Base-by-base conservation (phyloP, 106 monocot genomes). In the Allium sativum region DNA sequence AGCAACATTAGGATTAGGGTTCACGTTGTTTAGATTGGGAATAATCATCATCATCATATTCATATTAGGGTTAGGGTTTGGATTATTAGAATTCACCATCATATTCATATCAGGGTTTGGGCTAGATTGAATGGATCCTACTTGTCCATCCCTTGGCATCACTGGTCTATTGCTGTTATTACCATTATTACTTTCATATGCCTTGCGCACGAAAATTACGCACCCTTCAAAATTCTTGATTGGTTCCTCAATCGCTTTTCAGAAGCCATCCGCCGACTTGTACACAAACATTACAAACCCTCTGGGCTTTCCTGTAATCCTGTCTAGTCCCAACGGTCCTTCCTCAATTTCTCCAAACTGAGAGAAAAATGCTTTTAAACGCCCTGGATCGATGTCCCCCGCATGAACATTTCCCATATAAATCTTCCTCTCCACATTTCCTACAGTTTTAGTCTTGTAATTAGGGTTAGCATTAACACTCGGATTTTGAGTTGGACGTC, bases 331-430 rank as follows among this genome's bases (percentile, higher is more conserved):
- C 7, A 78, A 12, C 48, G 72, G 73, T 6, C 68, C 73, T 21
- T 78, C 73, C 45, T 72, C 78, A 47, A 78, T 73, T 57, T 78
- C 78, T 7, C 78, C 78, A 31, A 56, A 78, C 56, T 57, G 48
- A 3, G 72, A 52, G 20, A 78, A 78, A 58, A 64, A 69, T 13
- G 59, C 48, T 14, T 42, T 50, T 21, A 78, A 44, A 43, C 61
- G 46, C 41, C 52, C 53, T 0, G 21, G 16, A 42, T 62, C 45
- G 0, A 72, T 8, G 18, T 73, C 58, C n/a, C n/a, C n/a, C 8
- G 48, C 19, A 0, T 12, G 52, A n/a, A 78, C 61, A 15, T 69
- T 73, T 12, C 55, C 42, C 12, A 79, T 70, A 44, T 61, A 74
- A 13, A 79, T 53, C 60, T 79, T 79, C 9, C 68, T 57, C 10